phyloP scores from a whole-genome alignment of 305 asterid genomes.

The Solanum chacoense region DNA sequence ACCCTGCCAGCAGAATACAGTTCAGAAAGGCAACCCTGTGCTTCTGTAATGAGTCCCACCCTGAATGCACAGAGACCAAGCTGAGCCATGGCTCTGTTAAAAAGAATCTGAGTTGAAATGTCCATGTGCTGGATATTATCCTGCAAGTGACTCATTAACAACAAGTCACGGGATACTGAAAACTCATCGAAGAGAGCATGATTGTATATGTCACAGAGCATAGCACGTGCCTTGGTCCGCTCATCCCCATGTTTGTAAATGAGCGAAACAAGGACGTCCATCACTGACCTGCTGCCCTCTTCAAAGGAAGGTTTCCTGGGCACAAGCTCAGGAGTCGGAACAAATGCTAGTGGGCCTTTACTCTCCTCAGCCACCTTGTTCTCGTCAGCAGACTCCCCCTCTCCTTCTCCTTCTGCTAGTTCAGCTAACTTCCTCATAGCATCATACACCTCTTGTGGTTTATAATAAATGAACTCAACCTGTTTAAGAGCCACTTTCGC shows the following conservation, averaged over 20 bases:
- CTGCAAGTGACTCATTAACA: constrained; percentile 97
- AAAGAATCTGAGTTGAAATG: constrained; percentile 81
- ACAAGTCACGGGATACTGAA: constrained; percentile 63
- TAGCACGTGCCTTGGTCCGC: constrained; percentile 95
- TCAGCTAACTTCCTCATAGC: constrained; percentile 88
- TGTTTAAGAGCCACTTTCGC: constrained; percentile 88
- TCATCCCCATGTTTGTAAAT: constrained; percentile 66
- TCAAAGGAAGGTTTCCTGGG: constrained; percentile 78
- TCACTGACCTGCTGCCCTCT: constrained; percentile 54
- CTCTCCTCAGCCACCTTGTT: constrained; percentile 42
- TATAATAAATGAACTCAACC: constrained; percentile 80
- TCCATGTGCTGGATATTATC: constrained; percentile 95
- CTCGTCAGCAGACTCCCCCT: constrained; percentile 45
- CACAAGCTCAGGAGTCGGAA: constrained; percentile 57
- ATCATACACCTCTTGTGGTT: constrained; percentile 92
- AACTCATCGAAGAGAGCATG: constrained; percentile 83
- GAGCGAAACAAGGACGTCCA: constrained; percentile 65
- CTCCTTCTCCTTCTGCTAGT: constrained; percentile 31
- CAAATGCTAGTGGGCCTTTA: constrained; percentile 52
- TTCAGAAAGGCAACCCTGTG: constrained; percentile 79
- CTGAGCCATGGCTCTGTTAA: constrained; percentile 93
- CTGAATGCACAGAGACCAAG: constrained; percentile 92
- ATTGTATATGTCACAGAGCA: constrained; percentile 94
- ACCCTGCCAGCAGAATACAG: constrained; percentile 91
- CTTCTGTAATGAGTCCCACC: constrained; percentile 64